Conservation (phyloP, 139 green algal genomes). For the Trebouxia sp. region DNA sequence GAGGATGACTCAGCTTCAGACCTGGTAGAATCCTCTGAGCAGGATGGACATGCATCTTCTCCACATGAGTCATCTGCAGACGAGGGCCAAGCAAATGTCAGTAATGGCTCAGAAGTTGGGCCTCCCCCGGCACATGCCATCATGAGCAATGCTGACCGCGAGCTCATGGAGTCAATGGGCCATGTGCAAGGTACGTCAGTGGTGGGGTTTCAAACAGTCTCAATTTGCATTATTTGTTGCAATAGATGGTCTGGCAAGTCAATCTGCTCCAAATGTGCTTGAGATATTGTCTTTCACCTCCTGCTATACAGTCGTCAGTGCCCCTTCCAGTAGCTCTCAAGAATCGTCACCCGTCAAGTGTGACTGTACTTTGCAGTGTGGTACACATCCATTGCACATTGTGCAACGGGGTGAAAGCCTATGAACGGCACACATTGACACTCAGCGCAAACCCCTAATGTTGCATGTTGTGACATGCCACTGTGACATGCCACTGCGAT, state of each 20-base stretch:
- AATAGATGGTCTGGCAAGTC: background rate
- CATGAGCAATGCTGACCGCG: constrained; percentile 50
- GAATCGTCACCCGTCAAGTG: too few species aligned
- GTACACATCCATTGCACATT: too few species aligned
- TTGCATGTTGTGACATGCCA: constrained; percentile 29
- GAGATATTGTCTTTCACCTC: too few species aligned
- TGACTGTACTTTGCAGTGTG: too few species aligned
- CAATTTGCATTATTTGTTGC: background rate
- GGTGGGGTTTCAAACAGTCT: background rate
- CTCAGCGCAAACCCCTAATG: too few species aligned
- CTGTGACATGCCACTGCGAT: constrained; percentile 4
- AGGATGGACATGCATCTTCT: background rate
- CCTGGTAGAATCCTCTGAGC: background rate
- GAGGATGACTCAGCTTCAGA: background rate
- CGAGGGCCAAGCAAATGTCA: background rate
- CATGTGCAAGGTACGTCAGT: background rate
- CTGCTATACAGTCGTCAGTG: too few species aligned
- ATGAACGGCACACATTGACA: too few species aligned
- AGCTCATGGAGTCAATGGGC: constrained; percentile 48
- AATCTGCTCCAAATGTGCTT: too few species aligned
- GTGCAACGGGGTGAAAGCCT: too few species aligned
- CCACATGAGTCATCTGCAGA: background rate
- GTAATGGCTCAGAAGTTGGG: background rate
- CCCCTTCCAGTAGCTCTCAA: too few species aligned
- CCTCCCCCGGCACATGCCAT: background rate